Evolutionary conservation across 495 filamentous ascomycete species (phyloP).

Genomic region (Schizothecium vesticola): DNA sequence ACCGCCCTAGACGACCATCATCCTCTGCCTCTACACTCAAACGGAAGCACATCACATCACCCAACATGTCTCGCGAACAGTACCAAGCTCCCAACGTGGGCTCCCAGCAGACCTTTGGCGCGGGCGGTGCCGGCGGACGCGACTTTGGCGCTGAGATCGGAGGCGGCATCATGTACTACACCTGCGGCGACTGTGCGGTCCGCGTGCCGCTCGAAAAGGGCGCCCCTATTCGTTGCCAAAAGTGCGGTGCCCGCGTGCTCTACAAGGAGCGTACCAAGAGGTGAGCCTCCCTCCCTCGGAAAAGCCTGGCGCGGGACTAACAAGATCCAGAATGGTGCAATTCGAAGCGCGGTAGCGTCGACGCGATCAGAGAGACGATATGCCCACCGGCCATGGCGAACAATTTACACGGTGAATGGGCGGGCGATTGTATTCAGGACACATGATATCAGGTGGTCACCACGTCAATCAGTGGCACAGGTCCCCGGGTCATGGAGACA

Average conservation of each 20-base stretch:
- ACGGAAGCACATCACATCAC: background rate
- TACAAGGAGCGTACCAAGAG: conserved; percentile 98
- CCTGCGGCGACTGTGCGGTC: conserved; percentile 88
- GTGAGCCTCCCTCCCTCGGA: conserved; percentile 46
- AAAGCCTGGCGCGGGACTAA: background rate
- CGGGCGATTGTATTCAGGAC: background rate
- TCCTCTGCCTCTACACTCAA: background rate
- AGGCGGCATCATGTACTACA: conserved; percentile 63
- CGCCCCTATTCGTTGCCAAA: conserved; percentile 89
- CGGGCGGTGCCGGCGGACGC: conserved; percentile 20
- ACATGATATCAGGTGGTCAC: conserved; percentile 37
- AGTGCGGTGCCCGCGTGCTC: conserved; percentile 91
- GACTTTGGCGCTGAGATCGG: conserved; percentile 29
- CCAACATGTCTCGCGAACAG: conserved; percentile 54
- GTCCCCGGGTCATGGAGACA: background rate
- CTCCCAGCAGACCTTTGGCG: conserved; percentile 24
- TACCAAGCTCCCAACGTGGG: conserved; percentile 53
- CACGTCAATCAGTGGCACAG: background rate
- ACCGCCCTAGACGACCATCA: background rate
- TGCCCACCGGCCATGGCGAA: background rate
- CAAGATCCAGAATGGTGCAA: conserved; percentile 75
- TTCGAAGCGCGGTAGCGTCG: conserved; percentile 76
- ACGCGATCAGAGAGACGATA: conserved; percentile 12
- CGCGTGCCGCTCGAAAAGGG: conserved; percentile 75
- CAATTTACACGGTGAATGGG: background rate